These are phyloP conservation scores for Phytopythium boreale DNA, from an alignment of 352 stramenopile genomes.

Conservation along the genomic window DNA sequence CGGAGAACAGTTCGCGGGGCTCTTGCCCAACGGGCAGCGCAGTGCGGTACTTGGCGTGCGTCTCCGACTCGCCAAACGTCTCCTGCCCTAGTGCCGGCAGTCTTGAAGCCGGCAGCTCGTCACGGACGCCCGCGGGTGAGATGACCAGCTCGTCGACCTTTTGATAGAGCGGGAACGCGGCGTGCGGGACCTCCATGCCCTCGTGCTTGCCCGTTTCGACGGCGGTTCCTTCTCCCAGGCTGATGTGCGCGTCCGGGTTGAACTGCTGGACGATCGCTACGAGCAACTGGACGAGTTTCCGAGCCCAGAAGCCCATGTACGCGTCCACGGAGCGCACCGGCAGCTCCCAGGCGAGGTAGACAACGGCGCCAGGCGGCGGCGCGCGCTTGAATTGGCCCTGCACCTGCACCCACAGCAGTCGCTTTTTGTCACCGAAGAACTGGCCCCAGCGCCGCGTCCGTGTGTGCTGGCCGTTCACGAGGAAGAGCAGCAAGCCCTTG, in stretches of 20 bases:
- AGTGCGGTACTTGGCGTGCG: conserved; percentile 18
- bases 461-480: conserved; percentile 23
- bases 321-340: conserved; percentile 24
- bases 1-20: conserved; percentile 16
- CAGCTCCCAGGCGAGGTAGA: conserved; percentile 56
- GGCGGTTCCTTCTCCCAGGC: conserved; percentile 25
- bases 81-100: conserved; percentile 29
- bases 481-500: conserved; percentile 29
- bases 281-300: conserved; percentile 32
- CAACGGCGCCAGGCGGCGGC: conserved; percentile 18
- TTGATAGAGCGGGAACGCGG: conserved; percentile 54
- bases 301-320: conserved; percentile 29
- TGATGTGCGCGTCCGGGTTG: conserved; percentile 32
- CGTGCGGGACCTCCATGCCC: conserved; percentile 34
- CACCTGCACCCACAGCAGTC: conserved; percentile 50
- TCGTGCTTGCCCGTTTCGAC: background rate
- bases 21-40: conserved; percentile 15
- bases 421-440: conserved; percentile 34
- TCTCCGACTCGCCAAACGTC: conserved; percentile 30
- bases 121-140: conserved; percentile 8
- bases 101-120: background rate
- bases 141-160: conserved; percentile 45
- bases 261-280: conserved; percentile 35
- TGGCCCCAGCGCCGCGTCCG: conserved; percentile 18
- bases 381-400: conserved; percentile 58